A percentile compares a stretch with the other conserved stretches of the same genome.
Evolutionary conservation across 768 basidiomycete genomes (phyloP).

Genomic region (Kondoa malvinella): DNA sequence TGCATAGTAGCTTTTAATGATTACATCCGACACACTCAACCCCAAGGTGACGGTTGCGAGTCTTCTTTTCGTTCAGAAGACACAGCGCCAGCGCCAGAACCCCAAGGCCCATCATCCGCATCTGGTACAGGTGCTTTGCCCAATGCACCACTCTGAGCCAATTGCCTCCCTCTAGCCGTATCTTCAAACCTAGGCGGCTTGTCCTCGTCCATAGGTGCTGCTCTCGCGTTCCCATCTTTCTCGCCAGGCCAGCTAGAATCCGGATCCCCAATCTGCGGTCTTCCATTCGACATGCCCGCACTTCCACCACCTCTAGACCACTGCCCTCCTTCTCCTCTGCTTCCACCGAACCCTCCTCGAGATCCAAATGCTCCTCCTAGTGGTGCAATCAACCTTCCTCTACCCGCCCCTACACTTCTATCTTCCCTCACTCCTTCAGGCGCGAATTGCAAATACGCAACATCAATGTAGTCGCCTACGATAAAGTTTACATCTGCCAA

Average conservation of each 20-base stretch:
- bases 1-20: background rate
- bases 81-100: background rate
- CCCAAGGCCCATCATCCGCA: background rate
- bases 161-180: background rate
- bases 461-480: constrained; percentile 13
- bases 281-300: background rate
- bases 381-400: background rate
- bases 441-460: constrained; percentile 8
- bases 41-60: background rate
- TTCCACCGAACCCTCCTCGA: background rate
- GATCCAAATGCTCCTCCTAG: background rate
- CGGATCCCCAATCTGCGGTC: background rate
- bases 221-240: background rate
- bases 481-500: constrained; percentile 12
- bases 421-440: background rate
- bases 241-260: background rate
- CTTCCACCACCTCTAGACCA: background rate
- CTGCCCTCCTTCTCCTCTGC: background rate
- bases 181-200: background rate
- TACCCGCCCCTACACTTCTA: background rate
- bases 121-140: background rate
- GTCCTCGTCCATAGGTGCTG: background rate
- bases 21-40: too few relatives aligned
- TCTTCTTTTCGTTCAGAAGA: background rate
- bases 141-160: background rate